Conservation (phyloP, 345 rosid genomes). For the Populus euphratica region DNA sequence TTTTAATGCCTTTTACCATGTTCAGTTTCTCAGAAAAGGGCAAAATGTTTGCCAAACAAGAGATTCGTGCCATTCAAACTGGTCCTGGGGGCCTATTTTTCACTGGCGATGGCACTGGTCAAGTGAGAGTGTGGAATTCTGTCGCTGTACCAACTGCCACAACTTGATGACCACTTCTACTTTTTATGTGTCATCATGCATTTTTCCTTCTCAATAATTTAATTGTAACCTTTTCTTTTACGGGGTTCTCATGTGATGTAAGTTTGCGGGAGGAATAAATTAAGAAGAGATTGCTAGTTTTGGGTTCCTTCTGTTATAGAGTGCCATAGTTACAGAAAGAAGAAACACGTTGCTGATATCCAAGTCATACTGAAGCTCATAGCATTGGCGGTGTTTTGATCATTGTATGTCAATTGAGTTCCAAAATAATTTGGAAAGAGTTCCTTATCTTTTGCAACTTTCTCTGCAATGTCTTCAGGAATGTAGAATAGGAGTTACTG, state of each 20-base stretch:
- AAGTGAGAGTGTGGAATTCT: constrained; percentile 92
- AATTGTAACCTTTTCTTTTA: not conserved
- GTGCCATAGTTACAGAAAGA: constrained; percentile 8
- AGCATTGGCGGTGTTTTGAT: not conserved
- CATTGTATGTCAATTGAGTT: not conserved
- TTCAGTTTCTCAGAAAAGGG: constrained; percentile 83
- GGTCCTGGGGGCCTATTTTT: constrained; percentile 89
- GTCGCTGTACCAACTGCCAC: constrained; percentile 36
- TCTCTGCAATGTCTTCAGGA: not conserved
- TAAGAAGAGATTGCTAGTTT: constrained; percentile 12
- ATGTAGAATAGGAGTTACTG: not conserved
- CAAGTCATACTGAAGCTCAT: not conserved
- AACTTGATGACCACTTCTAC: constrained; percentile 11
- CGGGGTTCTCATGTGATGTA: not conserved
- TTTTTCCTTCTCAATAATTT: not conserved
- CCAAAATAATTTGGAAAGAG: not conserved
- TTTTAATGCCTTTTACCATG: not conserved
- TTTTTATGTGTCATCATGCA: constrained; percentile 13
- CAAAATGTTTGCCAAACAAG: constrained; percentile 77
- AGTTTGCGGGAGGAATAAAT: constrained; percentile 8
- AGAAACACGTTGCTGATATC: not conserved
- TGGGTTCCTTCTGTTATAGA: constrained; percentile 8
- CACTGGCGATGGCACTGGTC: constrained; percentile 92
- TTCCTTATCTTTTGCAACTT: not conserved
- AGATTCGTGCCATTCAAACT: constrained; percentile 68